Percentiles rank a stretch among this genome's conserved stretches.
Conservation (phyloP, 805 yeast genomes). For the Yarrowia osloensis region DNA sequence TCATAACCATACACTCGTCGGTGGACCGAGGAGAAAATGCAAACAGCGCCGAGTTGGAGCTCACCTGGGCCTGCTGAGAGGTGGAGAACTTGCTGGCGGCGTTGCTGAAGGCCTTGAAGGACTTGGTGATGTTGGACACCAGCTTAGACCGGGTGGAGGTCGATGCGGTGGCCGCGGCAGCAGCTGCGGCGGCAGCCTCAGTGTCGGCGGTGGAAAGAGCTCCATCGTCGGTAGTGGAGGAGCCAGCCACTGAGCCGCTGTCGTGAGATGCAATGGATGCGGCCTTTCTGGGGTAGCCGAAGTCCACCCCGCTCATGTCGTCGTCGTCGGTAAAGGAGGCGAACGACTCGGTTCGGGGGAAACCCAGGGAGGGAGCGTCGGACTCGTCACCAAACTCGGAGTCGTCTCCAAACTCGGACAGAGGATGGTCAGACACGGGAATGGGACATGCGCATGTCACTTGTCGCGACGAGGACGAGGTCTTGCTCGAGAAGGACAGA, state of each 20-base stretch:
- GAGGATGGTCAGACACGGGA: conserved; percentile 29
- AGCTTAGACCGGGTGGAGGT: conserved; percentile 31
- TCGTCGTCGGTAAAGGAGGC: conserved; percentile 27
- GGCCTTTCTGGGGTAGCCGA: background rate
- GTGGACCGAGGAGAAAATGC: conserved; percentile 37
- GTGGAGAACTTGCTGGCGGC: conserved; percentile 36
- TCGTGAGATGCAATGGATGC: conserved; percentile 15
- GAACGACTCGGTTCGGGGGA: conserved; percentile 10
- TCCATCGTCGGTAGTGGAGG: background rate
- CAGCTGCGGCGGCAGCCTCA: background rate
- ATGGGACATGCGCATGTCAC: conserved; percentile 12
- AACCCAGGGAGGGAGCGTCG: background rate
- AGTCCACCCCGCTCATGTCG: conserved; percentile 25
- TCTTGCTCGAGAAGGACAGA: conserved; percentile 12
- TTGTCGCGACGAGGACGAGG: background rate
- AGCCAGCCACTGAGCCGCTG: background rate
- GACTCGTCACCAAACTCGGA: conserved; percentile 32
- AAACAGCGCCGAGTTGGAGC: conserved; percentile 34
- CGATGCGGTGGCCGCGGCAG: conserved; percentile 1
- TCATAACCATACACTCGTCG: conserved; percentile 35
- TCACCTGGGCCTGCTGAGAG: conserved; percentile 35
- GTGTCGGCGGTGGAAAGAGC: background rate
- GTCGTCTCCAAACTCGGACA: conserved; percentile 29
- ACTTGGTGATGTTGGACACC: conserved; percentile 37
- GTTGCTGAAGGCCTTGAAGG: conserved; percentile 35